Evolutionary conservation across 805 yeast species (phyloP).

Genomic region (Diddensiella santjacobensis): DNA sequence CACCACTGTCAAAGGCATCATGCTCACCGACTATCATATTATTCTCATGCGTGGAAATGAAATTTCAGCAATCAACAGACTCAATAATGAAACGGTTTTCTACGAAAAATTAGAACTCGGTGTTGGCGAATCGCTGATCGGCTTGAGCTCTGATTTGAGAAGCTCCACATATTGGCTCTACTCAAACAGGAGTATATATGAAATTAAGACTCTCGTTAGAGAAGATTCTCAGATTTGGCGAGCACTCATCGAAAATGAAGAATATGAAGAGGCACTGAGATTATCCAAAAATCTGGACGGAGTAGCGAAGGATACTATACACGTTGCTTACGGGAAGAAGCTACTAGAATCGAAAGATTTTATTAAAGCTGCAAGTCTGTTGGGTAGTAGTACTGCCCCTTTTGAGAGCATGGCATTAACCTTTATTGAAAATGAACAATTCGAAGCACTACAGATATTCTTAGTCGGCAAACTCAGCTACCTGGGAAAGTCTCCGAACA

Average conservation of each 20-base stretch:
- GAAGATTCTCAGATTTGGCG: constrained; percentile 79
- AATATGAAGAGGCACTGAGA: constrained; percentile 63
- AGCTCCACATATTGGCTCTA: constrained; percentile 73
- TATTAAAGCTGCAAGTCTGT: constrained; percentile 44
- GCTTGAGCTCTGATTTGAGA: constrained; percentile 47
- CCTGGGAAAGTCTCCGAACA: constrained; percentile 24
- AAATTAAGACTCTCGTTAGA: constrained; percentile 56
- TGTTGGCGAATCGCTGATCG: constrained; percentile 39
- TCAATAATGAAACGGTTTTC: constrained; percentile 47
- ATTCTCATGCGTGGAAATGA: constrained; percentile 43
- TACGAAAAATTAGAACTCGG: constrained; percentile 39
- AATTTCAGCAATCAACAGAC: constrained; percentile 45
- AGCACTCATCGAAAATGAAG: constrained; percentile 45
- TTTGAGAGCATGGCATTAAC: constrained; percentile 65
- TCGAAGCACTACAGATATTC: constrained; percentile 46
- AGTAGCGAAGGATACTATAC: constrained; percentile 43
- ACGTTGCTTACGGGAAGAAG: constrained; percentile 52
- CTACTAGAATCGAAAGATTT: constrained; percentile 34
- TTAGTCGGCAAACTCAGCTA: constrained; percentile 40
- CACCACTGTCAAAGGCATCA: constrained; percentile 35
- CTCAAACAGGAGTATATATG: constrained; percentile 59
- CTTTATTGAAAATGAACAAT: constrained; percentile 43
- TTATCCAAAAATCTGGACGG: constrained; percentile 32
- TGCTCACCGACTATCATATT: constrained; percentile 54
- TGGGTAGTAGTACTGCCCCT: constrained; percentile 61